Base-by-base conservation (phyloP, 257 asterid species). In the Sherardia arvensis region DNA sequence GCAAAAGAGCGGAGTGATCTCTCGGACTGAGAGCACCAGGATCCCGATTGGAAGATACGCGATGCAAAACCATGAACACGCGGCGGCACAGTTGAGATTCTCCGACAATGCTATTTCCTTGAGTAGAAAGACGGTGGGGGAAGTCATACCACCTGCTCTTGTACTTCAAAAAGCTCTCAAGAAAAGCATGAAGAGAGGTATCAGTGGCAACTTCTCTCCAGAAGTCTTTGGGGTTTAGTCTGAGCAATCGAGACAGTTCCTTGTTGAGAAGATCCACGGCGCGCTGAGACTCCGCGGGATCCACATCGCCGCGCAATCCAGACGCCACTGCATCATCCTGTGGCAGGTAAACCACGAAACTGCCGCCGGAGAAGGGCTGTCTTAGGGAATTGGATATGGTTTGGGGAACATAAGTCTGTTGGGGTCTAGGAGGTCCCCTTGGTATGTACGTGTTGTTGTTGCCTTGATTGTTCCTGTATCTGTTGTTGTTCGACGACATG, bases 261-360 rank as follows among this genome's bases (percentile, higher is more conserved):
- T 79, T 80, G 65, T 92, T 92, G 70, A 85, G 70, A 81, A 84
- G 79, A 85, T 92, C 97, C 65, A 87, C 99, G 2, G 87, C 96
- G 7, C 81, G 85, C 77, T 92, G 97, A 28, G 99, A 85, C 77
- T 87, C 97, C 34, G 78, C 79, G 20, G 99, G 86, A 75, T 92
- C 95, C 88, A 87, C 74, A 12, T 88, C 97, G 23, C 88, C 77
- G 15, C 87, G 83, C 26, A 80, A 84, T 38, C 99, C 99, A 53
- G 86, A 78, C 49, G 99, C 97, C 75, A 89, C 93, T 14, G 99
- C 97, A 65, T 92, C 99, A 67, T 92, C 99, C 80, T 92, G 97
- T 10, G 99, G 97, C 81, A 92, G 80, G 74, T 92, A 92, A 70
- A 79, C 71, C 2, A 92, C 91, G 45, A 81, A 92, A 68, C 66